A percentile compares a stretch with the other conserved stretches of the same genome.
phyloP scores from a whole-genome alignment of 305 asterid genomes.

The Rubia tinctorum region DNA sequence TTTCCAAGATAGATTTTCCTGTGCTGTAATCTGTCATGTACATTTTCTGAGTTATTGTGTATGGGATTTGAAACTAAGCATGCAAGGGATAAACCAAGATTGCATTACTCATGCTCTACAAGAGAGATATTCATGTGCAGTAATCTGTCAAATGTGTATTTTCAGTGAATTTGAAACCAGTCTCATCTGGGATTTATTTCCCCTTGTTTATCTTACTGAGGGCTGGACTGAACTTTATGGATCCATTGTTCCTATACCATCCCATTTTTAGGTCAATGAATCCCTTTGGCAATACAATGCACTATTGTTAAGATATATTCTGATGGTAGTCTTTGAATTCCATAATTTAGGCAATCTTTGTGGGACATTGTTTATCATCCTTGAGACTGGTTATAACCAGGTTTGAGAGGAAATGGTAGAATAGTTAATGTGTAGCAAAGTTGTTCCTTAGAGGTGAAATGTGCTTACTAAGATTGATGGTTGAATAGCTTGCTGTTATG shows the following conservation, averaged over 20 bases:
- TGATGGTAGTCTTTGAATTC: background rate
- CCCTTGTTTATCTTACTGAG: background rate
- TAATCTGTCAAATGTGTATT: background rate
- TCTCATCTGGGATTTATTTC: background rate
- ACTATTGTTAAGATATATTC: background rate
- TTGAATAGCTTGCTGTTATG: background rate
- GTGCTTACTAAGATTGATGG: background rate
- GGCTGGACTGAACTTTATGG: background rate
- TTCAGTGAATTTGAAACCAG: background rate
- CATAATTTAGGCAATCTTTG: background rate
- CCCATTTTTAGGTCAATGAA: slow-evolving; percentile 3
- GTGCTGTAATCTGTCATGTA: background rate
- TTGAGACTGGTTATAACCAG: background rate
- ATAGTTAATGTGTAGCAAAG: background rate
- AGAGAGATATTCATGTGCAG: background rate
- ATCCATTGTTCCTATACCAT: background rate
- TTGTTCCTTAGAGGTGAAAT: background rate
- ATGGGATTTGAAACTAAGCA: background rate
- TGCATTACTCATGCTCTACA: background rate
- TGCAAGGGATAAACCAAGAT: background rate
- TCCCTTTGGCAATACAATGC: background rate
- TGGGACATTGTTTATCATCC: background rate
- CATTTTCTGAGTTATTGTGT: background rate
- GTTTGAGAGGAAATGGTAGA: background rate
- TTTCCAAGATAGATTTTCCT: background rate